Base-by-base conservation (phyloP, 2,329 filamentous ascomycete species). In the Karstenula rhodostoma region DNA sequence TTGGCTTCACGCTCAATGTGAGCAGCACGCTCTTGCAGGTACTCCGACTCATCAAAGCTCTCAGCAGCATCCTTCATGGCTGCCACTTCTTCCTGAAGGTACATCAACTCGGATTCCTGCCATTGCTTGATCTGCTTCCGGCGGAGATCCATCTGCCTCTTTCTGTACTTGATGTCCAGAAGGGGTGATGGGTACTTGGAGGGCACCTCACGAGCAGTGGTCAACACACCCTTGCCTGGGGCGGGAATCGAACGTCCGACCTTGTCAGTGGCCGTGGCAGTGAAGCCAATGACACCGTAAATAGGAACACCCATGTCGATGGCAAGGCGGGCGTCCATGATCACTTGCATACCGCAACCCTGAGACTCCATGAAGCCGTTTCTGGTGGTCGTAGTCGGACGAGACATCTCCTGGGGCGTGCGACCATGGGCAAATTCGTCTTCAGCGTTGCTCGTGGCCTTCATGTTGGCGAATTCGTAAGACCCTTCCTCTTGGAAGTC, bases 381-480 rank as follows among this genome's bases (percentile, higher is more conserved):
- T 80, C 95, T 88, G 64, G 95, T 99, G 3, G 95, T 99, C 47
- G 95, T 99, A 5, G 94, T 96, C 4, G 95, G 95, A 63, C 95
- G 90, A 33, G 96, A 99, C 95, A 99, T 99, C 81, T 99, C 95
- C 79, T 90, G 88, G 13, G 95, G 94, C 52, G 95, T 98, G 67
- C 95, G 92, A 50, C 95, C 95, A 74, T 98, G 95, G 10, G 89
- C 93, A 71, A 99, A 92, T 79, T 99, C 96, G 69, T 98, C 94
- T 63, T 97, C 91, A 27, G 94, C 94, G 76, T 98, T 99, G 86
- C 94, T 97, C 58, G 95, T 99, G 61, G 95, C 95, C 82, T 97
- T 96, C 95, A 99, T 99, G 85, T 99, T 99, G 84, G 95, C 95
- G 78, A 99, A 99, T 80, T 99, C 95, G 76, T 97, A 99, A 1